Evolutionary conservation across 2,329 filamentous ascomycete genomes (phyloP).

Genomic region (Cladosporium colombiae): DNA sequence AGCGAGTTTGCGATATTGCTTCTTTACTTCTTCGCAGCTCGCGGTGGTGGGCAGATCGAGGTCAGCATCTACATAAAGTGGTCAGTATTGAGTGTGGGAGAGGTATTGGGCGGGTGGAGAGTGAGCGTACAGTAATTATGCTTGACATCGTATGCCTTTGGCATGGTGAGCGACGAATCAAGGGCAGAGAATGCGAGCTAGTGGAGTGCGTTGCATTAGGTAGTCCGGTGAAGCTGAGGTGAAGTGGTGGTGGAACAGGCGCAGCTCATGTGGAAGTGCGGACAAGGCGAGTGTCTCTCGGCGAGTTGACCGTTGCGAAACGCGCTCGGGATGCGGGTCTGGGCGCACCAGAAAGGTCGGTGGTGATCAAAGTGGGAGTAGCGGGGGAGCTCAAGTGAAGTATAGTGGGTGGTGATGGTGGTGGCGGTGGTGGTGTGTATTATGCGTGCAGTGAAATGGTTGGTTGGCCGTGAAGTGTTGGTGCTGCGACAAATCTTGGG

Average conservation of each 20-base stretch:
- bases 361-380: background rate
- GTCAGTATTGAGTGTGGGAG: background rate
- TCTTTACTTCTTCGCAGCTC: constrained; percentile 75
- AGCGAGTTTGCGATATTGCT: constrained; percentile 81
- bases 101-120: background rate
- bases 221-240: constrained; percentile 13
- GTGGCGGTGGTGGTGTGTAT: background rate
- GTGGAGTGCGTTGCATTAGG: constrained; percentile 6
- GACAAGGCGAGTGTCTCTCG: constrained; percentile 1
- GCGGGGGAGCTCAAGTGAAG: background rate
- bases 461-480: constrained; percentile 2
- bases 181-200: constrained; percentile 2
- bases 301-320: constrained; percentile 10
- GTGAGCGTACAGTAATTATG: constrained; percentile 64
- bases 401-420: background rate
- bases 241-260: constrained; percentile 5
- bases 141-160: constrained; percentile 51
- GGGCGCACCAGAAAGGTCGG: background rate
- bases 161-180: constrained; percentile 53
- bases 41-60: constrained; percentile 70
- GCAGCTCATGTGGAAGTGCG: constrained; percentile 15
- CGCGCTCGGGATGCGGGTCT: background rate
- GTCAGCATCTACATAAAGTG: constrained; percentile 60
- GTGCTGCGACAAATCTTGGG: background rate
- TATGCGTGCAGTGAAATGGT: background rate